phyloP scores from a whole-genome alignment of 2,329 filamentous ascomycete species.

The Ambrosiella cleistominuta region DNA sequence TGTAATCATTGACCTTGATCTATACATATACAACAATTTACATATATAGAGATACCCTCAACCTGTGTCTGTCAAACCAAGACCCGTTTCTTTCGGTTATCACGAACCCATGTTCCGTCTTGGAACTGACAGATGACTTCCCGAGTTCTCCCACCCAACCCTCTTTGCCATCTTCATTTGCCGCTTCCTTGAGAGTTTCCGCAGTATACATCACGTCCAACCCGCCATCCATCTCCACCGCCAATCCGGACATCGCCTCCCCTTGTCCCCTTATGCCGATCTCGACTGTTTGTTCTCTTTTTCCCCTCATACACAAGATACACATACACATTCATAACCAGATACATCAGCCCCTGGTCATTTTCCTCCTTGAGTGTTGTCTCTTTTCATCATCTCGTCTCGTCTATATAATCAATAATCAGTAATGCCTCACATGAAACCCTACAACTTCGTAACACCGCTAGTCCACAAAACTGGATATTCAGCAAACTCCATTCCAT shows the following conservation, averaged over 20 bases:
- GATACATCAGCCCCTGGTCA: neutral
- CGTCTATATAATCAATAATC: neutral
- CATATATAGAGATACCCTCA: too few species aligned
- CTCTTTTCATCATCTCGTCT: neutral
- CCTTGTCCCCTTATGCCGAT: neutral
- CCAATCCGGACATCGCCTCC: neutral
- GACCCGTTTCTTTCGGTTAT: neutral
- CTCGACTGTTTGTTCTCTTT: neutral
- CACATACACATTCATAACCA: neutral
- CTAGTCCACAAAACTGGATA: neutral
- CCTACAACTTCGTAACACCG: neutral
- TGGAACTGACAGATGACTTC: neutral
- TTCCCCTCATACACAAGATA: neutral
- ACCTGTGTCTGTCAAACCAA: neutral
- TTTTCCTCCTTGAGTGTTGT: neutral
- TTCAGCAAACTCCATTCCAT: neutral
- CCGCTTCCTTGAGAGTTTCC: neutral
- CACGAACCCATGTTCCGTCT: neutral
- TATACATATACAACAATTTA: too few species aligned
- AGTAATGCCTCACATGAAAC: neutral
- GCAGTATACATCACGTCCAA: neutral
- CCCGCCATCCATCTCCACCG: neutral
- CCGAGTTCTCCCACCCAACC: neutral
- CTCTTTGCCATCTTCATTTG: neutral
- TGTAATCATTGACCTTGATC: too few species aligned